Base-by-base conservation (phyloP, 1,139 yeast genomes). In the Geotrichum reessii region DNA sequence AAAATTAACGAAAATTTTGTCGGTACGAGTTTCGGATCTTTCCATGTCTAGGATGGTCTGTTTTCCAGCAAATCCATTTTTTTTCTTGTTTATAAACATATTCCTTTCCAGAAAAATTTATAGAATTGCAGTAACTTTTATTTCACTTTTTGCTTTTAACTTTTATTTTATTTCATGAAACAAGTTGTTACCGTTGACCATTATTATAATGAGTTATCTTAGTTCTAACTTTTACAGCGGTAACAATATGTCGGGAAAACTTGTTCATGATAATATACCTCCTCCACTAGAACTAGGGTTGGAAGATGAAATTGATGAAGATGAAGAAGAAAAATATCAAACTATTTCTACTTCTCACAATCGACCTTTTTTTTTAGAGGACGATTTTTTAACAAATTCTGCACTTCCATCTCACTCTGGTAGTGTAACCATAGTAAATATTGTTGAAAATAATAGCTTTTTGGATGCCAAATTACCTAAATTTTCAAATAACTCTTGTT, bases 281-380 rank as follows among this genome's bases (percentile, higher is more conserved):
- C 57, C 57, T 50, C 57, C 57, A 21, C 40, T 40, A 2, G 47
- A 37, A 11, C 14, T n/a, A 31, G 37, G 37, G 14, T 31, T 31
- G 11, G 53, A 40, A 3, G 53, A 49, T 28, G 53, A 33, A 27
- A 17, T 49, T 40, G 57, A 55, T 37, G 58, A 55, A 33, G 58
- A 42, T 24, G 57, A 54, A 21, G 57, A 54, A 8, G 57, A 31
- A 8, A 31, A 31, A n/a, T 31, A 31, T n/a, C 37, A 31, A 31
- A 9, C 37, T 9, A 8, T 31, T 31, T 9, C 37, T 31, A 31
- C 37, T 4, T n/a, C 37, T 31, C 37, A 31, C 9, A 31, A 8
- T n/a, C 37, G 12, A 9, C 3, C 12, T 31, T 31, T 9, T 31
- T 9, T 31, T 31, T 9, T 31, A 31, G 37, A 31, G 14, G 12